phyloP scores from a whole-genome alignment of 2,329 filamentous ascomycete species.

The Elsinoe batatas region DNA sequence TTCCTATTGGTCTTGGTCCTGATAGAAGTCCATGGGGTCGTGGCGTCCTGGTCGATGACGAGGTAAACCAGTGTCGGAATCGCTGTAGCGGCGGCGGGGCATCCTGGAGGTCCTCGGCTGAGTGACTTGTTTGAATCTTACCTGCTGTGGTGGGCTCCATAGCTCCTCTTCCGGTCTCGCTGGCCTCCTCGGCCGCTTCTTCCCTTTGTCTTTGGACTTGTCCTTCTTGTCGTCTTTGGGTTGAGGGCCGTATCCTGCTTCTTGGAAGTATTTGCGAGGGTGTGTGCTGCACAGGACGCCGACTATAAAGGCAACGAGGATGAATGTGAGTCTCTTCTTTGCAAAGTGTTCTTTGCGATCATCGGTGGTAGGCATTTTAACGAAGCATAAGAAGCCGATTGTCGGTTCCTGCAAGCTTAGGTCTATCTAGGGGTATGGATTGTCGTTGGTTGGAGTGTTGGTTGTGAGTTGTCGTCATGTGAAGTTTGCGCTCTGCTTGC shows the following conservation, averaged over 20 bases:
- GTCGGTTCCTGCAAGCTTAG: background rate
- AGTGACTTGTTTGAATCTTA: slow-evolving; percentile 1
- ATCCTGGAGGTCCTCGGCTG: background rate
- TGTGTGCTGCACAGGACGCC: slow-evolving; percentile 11
- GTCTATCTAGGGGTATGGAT: background rate
- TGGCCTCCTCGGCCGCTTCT: background rate
- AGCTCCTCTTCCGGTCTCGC: background rate
- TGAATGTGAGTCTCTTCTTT: slow-evolving; percentile 5
- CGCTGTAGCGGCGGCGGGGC: background rate
- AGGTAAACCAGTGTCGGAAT: background rate
- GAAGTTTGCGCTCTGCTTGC: background rate
- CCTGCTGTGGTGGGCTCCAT: slow-evolving; percentile 2
- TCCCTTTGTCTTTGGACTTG: background rate
- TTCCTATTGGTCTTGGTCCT: slow-evolving; percentile 5
- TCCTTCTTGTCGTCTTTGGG: background rate
- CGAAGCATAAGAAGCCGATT: background rate
- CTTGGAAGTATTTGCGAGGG: slow-evolving; percentile 7
- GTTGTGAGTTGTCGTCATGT: background rate
- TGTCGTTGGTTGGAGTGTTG: background rate
- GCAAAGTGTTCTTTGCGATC: slow-evolving; percentile 9
- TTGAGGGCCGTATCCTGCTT: background rate
- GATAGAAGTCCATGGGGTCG: slow-evolving; percentile 2
- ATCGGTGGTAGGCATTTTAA: slow-evolving; percentile 5
- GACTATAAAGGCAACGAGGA: slow-evolving; percentile 7
- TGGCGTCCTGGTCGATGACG: background rate